These are phyloP conservation scores for Metroxylon sagu DNA, from an alignment of 176 grass and related monocot genomes.

Conservation along the genomic window DNA sequence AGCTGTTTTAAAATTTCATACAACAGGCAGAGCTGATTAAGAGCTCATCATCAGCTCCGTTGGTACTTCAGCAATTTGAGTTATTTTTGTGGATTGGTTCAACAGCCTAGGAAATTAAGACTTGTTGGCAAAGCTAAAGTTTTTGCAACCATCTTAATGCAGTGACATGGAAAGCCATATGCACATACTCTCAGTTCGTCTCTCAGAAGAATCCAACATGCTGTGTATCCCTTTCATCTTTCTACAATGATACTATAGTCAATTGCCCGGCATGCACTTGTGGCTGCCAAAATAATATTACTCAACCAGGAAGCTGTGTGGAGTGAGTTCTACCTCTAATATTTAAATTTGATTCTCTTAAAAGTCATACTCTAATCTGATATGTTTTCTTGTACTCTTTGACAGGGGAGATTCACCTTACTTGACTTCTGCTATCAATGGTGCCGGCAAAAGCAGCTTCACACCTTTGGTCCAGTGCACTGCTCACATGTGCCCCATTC, in stretches of 20 bases:
- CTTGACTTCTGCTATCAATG: slow-evolving; percentile 55
- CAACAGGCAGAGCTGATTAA: too few species aligned
- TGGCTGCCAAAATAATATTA: slow-evolving; percentile 69
- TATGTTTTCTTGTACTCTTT: slow-evolving; percentile 23
- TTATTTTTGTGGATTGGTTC: too few species aligned
- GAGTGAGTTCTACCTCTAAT: slow-evolving; percentile 51
- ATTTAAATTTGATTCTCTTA: slow-evolving; percentile 6
- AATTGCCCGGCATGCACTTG: slow-evolving; percentile 95
- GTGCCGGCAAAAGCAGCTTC: slow-evolving; percentile 49
- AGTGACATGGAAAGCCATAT: slow-evolving; percentile 99
- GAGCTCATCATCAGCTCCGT: too few species aligned
- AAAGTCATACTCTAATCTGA: background rate
- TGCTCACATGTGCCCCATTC: slow-evolving; percentile 85
- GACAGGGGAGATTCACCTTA: slow-evolving; percentile 68
- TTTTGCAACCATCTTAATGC: slow-evolving; percentile 19
- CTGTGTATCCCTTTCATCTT: slow-evolving; percentile 96
- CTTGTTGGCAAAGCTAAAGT: background rate
- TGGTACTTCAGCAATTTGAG: too few species aligned
- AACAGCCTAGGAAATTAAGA: too few species aligned
- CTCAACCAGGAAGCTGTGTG: slow-evolving; percentile 71
- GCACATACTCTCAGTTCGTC: slow-evolving; percentile 97
- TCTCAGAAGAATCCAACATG: slow-evolving; percentile 90
- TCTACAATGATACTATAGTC: slow-evolving; percentile 97
- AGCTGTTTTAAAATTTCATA: background rate
- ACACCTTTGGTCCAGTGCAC: slow-evolving; percentile 82